Percentiles rank a stretch among this genome's conserved stretches.
These are phyloP conservation scores for Crucihimalaya himalaica DNA, from an alignment of 345 rosid genomes.

Conservation along the genomic window DNA sequence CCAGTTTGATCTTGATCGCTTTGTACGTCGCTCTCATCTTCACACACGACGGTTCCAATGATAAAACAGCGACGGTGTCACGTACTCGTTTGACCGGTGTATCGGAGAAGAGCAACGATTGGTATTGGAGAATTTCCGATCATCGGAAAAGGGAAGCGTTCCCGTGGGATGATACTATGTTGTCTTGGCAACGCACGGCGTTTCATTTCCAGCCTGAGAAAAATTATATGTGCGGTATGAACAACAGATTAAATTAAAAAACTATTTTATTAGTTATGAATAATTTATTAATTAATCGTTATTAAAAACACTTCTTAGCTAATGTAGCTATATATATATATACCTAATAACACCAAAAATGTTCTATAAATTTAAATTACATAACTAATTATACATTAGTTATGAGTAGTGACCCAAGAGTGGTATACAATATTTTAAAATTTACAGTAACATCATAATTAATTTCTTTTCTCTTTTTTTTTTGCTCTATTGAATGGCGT, in stretches of 20 bases:
- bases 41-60: conserved; percentile 21
- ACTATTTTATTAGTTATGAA: no score
- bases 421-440: not conserved
- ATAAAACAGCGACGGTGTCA: conserved; percentile 42
- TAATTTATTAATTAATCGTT: not conserved
- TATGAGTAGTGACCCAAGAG: not conserved
- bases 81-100: conserved; percentile 60
- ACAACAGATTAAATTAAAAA: no score
- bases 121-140: not conserved
- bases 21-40: conserved; percentile 38
- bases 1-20: conserved; percentile 43
- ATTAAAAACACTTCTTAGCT: not conserved
- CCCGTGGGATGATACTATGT: conserved; percentile 76
- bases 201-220: conserved; percentile 93
- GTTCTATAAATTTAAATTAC: not conserved
- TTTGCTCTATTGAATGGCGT: not conserved
- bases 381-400: no score
- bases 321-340: not conserved
- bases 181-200: conserved; percentile 91
- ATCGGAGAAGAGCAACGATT: conserved; percentile 54
- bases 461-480: no score
- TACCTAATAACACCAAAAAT: no score
- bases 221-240: conserved; percentile 94
- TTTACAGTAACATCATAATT: not conserved
- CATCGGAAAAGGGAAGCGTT: conserved; percentile 27